phyloP scores from a whole-genome alignment of 73 alveolate species.

The Paramecium biaurelia region DNA sequence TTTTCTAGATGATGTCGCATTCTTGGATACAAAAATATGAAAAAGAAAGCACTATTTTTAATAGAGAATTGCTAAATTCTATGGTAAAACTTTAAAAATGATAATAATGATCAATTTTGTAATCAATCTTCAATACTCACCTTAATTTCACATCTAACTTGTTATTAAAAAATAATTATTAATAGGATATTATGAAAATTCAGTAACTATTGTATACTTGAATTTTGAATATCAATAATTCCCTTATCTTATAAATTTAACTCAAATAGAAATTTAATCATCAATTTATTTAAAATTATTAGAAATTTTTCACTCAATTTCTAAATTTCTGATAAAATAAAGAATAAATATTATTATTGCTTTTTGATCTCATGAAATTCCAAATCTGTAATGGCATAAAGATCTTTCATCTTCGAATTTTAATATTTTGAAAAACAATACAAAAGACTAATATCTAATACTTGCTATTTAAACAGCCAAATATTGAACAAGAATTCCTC shows the following conservation, averaged over 20 bases:
- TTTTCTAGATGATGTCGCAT: constrained; percentile 45
- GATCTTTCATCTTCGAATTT: background rate
- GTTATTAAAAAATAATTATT: background rate
- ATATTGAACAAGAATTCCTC: background rate
- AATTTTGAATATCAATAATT: background rate
- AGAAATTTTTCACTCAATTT: background rate
- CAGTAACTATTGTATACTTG: background rate
- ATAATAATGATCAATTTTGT: background rate
- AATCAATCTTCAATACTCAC: background rate
- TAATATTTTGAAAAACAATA: background rate
- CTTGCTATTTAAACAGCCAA: background rate
- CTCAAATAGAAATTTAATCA: too few species aligned
- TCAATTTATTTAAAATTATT: background rate
- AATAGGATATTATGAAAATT: too few species aligned
- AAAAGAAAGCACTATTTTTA: background rate
- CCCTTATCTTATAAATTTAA: background rate
- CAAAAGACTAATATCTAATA: background rate
- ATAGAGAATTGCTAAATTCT: constrained; percentile 33
- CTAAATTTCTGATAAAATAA: background rate
- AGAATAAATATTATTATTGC: background rate
- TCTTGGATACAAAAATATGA: constrained; percentile 58
- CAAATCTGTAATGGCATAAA: background rate
- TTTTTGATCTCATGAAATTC: background rate
- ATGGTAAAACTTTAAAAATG: constrained; percentile 37
- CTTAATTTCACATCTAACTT: background rate